Evolutionary conservation across 1,284 basidiomycete species (phyloP).

Genomic region (Tausonia pullulans): DNA sequence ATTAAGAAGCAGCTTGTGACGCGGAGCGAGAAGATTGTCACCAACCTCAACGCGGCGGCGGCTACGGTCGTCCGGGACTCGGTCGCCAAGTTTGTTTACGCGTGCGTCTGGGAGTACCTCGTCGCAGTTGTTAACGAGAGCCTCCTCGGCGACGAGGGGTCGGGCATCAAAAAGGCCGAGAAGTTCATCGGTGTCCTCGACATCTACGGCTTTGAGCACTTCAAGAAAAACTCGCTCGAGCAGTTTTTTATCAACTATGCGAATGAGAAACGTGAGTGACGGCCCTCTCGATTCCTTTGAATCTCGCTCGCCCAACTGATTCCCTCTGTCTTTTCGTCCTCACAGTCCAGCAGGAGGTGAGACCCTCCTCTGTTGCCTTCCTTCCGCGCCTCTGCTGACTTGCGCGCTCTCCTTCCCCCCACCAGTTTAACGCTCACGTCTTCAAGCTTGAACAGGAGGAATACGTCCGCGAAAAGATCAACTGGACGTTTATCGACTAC

Average conservation of each 20-base stretch:
- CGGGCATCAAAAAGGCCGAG: slow-evolving; percentile 71
- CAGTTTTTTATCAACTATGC: slow-evolving; percentile 99
- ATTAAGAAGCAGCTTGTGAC: slow-evolving; percentile 95
- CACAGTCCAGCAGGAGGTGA: slow-evolving; percentile 71
- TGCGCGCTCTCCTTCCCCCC: slow-evolving; percentile 4
- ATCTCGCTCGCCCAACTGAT: neutral
- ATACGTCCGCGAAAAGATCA: slow-evolving; percentile 95
- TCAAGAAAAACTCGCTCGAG: slow-evolving; percentile 98
- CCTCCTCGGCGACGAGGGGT: slow-evolving; percentile 77
- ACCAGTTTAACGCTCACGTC: slow-evolving; percentile 90
- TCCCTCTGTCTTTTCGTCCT: neutral
- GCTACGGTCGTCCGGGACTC: slow-evolving; percentile 93
- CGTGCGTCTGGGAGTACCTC: slow-evolving; percentile 81
- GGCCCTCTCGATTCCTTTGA: slow-evolving; percentile 1
- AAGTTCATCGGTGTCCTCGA: slow-evolving; percentile 99
- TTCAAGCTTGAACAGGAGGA: slow-evolving; percentile 99
- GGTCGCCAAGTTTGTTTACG: slow-evolving; percentile 97
- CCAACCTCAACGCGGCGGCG: slow-evolving; percentile 70
- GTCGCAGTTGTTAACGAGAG: slow-evolving; percentile 95
- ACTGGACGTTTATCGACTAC: slow-evolving; percentile 99
- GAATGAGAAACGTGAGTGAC: slow-evolving; percentile 65
- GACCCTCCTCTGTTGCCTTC: slow-evolving; percentile 6
- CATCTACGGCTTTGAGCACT: slow-evolving; percentile 83
- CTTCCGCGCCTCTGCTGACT: neutral
- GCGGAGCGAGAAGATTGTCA: slow-evolving; percentile 89